A percentile compares a stretch with the other conserved stretches of the same genome.
phyloP scores from a whole-genome alignment of 768 basidiomycete species.

The Lanmaoa rubissima region DNA sequence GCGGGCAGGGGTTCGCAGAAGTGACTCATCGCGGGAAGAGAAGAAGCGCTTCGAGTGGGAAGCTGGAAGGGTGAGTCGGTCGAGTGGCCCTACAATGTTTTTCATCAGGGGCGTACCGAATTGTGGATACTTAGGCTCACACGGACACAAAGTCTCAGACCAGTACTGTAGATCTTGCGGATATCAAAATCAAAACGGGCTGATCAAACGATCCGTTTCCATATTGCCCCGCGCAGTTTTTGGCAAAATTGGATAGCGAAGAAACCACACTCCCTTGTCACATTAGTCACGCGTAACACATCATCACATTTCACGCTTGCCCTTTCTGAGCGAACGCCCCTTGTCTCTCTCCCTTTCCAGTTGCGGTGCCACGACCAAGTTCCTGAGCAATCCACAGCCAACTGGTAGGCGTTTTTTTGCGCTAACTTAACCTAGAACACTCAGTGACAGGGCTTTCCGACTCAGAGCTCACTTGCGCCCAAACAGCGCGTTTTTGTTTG shows the following conservation, averaged over 20 bases:
- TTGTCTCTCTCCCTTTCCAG: not conserved
- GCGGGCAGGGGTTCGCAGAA: conserved; percentile 10
- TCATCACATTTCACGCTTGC: not conserved
- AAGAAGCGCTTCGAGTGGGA: conserved; percentile 2
- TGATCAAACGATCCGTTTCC: conserved; percentile 10
- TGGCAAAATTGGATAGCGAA: conserved; percentile 13
- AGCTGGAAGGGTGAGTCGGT: not conserved
- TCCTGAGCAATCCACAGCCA: conserved; percentile 3
- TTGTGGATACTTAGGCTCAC: not conserved
- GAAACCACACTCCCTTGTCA: not conserved
- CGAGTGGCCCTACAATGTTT: too few species aligned
- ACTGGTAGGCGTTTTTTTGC: not conserved
- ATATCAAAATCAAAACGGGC: conserved; percentile 8
- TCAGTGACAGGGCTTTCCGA: conserved; percentile 4
- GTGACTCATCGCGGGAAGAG: not conserved
- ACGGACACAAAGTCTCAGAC: not conserved
- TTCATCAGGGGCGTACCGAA: conserved; percentile 3
- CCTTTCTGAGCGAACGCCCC: not conserved
- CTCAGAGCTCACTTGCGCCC: conserved; percentile 15
- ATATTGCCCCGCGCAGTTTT: conserved; percentile 2
- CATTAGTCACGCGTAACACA: conserved; percentile 15
- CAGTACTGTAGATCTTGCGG: conserved; percentile 15
- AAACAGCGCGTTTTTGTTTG: conserved; percentile 26
- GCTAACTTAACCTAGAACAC: conserved; percentile 8
- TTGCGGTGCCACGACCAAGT: not conserved